Percentiles rank a stretch among this genome's conserved stretches.
Conservation (phyloP, 2,329 filamentous ascomycete species). For the Fusarium fracticaudum region DNA sequence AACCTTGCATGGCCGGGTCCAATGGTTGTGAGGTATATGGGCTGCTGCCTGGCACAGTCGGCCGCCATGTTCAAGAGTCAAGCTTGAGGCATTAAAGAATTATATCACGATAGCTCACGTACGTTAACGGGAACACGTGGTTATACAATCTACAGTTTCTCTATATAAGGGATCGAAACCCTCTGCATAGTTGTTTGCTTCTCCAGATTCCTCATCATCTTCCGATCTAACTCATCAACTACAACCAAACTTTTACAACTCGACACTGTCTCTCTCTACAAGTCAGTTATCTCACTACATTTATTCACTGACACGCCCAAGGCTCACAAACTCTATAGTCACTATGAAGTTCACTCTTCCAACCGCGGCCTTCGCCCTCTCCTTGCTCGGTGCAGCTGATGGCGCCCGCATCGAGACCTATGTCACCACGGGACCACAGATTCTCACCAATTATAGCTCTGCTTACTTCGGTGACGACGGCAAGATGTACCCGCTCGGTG, state of each 20-base stretch:
- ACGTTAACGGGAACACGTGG: background rate
- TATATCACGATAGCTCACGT: background rate
- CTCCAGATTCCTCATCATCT: background rate
- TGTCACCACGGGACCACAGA: background rate
- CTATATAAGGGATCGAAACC: background rate
- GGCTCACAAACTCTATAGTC: background rate
- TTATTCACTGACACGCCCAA: background rate
- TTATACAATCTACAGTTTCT: background rate
- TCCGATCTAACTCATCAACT: background rate
- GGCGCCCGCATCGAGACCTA: background rate
- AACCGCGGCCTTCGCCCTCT: background rate
- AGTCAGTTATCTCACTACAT: background rate
- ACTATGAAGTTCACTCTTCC: background rate
- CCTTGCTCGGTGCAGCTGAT: background rate
- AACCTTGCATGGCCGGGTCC: background rate
- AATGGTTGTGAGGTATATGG: background rate
- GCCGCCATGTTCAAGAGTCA: background rate
- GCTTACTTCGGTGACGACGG: fast-evolving
- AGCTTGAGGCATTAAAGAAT: background rate
- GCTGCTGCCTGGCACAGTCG: background rate
- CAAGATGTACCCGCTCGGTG: fast-evolving
- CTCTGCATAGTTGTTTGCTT: background rate
- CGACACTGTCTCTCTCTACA: background rate
- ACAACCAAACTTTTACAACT: fast-evolving
- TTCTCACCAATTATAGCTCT: background rate